Conservation (phyloP, 108 stramenopile species). For the Ochromonas danica region DNA sequence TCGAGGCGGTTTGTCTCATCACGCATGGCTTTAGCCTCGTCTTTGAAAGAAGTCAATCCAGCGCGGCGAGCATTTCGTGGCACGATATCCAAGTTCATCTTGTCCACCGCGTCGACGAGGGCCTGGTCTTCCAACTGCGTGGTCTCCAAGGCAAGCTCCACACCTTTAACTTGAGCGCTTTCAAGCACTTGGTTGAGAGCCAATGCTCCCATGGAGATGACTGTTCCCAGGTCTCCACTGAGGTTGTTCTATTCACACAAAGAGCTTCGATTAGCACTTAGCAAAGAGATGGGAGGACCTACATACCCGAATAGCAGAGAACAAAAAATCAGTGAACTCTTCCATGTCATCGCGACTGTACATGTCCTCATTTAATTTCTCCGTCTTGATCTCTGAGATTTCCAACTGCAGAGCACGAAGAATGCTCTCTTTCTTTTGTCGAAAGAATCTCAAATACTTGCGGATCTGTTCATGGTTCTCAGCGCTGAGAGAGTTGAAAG, state of each 20-base stretch:
- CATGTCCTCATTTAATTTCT: conserved; percentile 19
- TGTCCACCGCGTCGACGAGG: conserved; percentile 14
- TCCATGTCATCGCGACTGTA: not conserved
- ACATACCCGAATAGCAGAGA: conserved; percentile 9
- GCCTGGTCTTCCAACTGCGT: conserved; percentile 11
- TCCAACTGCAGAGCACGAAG: conserved; percentile 12
- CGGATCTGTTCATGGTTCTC: conserved; percentile 23
- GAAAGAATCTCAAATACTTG: conserved; percentile 32
- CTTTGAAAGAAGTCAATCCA: conserved; percentile 1
- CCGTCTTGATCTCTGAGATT: not conserved
- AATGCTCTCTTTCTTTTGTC: conserved; percentile 35
- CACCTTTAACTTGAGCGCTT: conserved; percentile 28
- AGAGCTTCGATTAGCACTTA: not conserved
- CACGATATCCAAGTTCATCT: conserved; percentile 24
- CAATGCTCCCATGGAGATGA: conserved; percentile 28
- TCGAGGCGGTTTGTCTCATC: conserved; percentile 30
- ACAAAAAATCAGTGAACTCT: conserved; percentile 11
- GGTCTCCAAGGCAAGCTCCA: conserved; percentile 12
- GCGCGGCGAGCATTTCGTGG: not conserved
- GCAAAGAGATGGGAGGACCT: not conserved
- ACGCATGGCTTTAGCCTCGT: conserved; percentile 32
- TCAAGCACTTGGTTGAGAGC: conserved; percentile 20
- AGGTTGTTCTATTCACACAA: not conserved
- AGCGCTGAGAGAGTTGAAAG: not conserved
- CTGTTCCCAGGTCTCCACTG: not conserved